These are phyloP conservation scores for Chytridiales sp. DNA, from an alignment of 371 early-diverging fungal genomes.

Conservation along the genomic window DNA sequence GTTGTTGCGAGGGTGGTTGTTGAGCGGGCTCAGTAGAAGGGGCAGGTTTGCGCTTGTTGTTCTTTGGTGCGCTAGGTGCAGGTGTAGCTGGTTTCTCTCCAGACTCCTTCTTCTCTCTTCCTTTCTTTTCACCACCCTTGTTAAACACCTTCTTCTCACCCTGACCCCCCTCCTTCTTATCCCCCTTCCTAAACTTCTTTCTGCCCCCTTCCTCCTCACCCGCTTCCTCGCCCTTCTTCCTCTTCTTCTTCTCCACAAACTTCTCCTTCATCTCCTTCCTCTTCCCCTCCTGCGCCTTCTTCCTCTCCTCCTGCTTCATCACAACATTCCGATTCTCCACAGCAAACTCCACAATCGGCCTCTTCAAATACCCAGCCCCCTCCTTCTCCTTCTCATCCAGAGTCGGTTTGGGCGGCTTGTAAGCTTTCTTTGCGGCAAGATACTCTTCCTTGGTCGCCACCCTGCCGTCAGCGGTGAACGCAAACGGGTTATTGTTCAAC, in stretches of 20 bases:
- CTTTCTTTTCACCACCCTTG: not conserved
- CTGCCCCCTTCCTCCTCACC: slow-evolving; percentile 13
- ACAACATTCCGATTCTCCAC: slow-evolving; percentile 84
- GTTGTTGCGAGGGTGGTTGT: no score
- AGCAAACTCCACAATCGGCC: slow-evolving; percentile 83
- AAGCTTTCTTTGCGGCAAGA: slow-evolving; percentile 6
- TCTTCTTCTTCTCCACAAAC: not conserved
- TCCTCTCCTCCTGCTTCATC: slow-evolving; percentile 63
- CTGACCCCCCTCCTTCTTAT: no score
- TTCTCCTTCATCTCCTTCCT: slow-evolving; percentile 25
- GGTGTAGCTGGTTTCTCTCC: no score
- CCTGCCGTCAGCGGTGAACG: slow-evolving; percentile 40
- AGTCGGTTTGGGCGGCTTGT: not conserved
- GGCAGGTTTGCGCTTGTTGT: no score
- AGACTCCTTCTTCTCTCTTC: no score
- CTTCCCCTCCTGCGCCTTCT: slow-evolving; percentile 18
- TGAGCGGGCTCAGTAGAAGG: no score
- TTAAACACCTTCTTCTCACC: not conserved
- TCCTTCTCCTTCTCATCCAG: slow-evolving; percentile 52
- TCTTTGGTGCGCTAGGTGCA: no score
- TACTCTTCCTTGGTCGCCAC: slow-evolving; percentile 10
- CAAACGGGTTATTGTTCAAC: slow-evolving; percentile 81
- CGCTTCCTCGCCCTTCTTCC: not conserved
- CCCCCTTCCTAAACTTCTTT: not conserved
- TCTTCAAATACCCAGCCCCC: slow-evolving; percentile 19